These are phyloP conservation scores for Bidens hawaiensis DNA, from an alignment of 140 eudicot species.

Conservation along the genomic window DNA sequence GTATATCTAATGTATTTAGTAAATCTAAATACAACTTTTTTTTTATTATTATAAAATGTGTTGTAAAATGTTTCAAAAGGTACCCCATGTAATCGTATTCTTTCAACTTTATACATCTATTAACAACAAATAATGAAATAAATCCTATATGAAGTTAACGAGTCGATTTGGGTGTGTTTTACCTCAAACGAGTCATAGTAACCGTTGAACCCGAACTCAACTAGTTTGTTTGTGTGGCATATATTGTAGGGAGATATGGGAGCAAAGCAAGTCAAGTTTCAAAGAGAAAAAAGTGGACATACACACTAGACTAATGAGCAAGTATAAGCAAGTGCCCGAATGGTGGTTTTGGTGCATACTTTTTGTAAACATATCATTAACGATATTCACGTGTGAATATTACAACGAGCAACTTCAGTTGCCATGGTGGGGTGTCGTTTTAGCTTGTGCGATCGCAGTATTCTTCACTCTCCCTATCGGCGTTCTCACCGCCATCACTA, in stretches of 20 bases:
- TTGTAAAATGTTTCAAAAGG: no score
- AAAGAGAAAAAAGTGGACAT: conserved; percentile 71
- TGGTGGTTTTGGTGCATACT: conserved; percentile 99
- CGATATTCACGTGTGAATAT: conserved; percentile 84
- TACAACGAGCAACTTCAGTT: conserved; percentile 95
- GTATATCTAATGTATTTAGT: no score
- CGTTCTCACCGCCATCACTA: conserved; percentile 91
- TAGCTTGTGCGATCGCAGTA: conserved; percentile 84
- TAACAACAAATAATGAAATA: no score
- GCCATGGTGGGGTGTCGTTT: conserved; percentile 99
- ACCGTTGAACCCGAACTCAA: background rate
- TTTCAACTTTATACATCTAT: no score
- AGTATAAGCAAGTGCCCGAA: conserved; percentile 85
- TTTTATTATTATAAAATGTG: no score
- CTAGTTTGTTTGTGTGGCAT: background rate
- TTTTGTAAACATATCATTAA: conserved; percentile 50
- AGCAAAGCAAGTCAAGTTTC: conserved; percentile 83
- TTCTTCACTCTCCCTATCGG: conserved; percentile 96
- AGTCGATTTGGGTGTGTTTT: background rate
- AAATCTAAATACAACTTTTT: no score
- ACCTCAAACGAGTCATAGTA: background rate
- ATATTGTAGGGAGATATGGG: conserved; percentile 79
- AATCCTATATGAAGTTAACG: background rate
- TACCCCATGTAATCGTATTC: no score
- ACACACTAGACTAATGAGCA: conserved; percentile 91